Percentiles rank a stretch among this genome's conserved stretches.
Evolutionary conservation across 805 yeast genomes (phyloP).

Genomic region (Maudiozyma barnettii): DNA sequence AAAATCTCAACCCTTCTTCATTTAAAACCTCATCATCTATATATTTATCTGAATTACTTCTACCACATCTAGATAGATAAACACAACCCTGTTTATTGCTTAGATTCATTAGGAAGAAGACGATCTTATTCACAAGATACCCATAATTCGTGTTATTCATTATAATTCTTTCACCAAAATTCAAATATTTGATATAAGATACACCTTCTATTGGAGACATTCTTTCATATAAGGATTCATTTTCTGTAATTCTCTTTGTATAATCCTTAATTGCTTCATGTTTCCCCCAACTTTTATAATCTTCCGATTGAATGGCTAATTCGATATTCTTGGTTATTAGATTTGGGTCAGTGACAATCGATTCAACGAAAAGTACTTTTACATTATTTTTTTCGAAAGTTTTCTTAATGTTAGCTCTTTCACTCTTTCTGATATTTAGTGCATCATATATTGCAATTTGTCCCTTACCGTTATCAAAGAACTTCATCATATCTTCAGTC

Average conservation of each 20-base stretch:
- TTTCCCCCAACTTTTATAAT: conserved; percentile 68
- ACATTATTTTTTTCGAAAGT: conserved; percentile 49
- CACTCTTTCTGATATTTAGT: conserved; percentile 68
- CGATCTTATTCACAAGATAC: conserved; percentile 81
- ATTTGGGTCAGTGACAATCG: conserved; percentile 63
- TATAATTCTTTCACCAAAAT: conserved; percentile 80
- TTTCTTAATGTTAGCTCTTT: conserved; percentile 50
- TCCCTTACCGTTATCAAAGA: conserved; percentile 69
- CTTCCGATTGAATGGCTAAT: conserved; percentile 82
- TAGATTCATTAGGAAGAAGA: conserved; percentile 85
- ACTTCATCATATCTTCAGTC: conserved; percentile 55
- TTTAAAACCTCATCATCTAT: conserved; percentile 76
- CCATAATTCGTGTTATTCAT: conserved; percentile 78
- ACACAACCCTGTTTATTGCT: conserved; percentile 81
- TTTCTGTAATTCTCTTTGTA: conserved; percentile 55
- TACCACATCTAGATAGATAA: conserved; percentile 81
- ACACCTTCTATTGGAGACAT: conserved; percentile 49
- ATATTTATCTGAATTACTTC: conserved; percentile 40
- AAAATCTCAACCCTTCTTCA: conserved; percentile 60
- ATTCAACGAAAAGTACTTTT: conserved; percentile 80
- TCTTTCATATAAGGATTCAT: conserved; percentile 64
- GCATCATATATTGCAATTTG: conserved; percentile 97
- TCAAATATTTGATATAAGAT: conserved; percentile 75
- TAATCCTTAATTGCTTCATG: conserved; percentile 71
- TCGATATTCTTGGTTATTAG: conserved; percentile 67